These are phyloP conservation scores for Chloromonas sp. DNA, from an alignment of 163 green algal species.

Conservation along the genomic window DNA sequence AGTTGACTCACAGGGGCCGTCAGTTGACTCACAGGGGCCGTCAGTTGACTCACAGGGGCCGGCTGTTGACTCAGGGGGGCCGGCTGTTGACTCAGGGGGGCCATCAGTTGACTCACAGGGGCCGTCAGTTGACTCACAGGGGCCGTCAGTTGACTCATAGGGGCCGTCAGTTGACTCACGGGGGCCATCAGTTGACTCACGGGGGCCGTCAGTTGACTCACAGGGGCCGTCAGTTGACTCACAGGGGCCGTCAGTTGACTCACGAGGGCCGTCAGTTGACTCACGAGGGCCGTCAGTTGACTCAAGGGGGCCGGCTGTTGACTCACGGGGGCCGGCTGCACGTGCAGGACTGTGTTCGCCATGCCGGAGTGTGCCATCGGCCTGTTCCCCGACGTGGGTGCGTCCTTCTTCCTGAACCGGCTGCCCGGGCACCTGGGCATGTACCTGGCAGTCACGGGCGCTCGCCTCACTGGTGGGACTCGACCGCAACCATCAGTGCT, in stretches of 20 bases:
- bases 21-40: neutral
- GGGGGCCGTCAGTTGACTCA: neutral
- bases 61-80: neutral
- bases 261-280: neutral
- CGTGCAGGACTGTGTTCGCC: constrained; percentile 79
- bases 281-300: neutral
- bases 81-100: neutral
- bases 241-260: neutral
- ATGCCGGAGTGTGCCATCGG: constrained; percentile 97
- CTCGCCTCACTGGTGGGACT: constrained; percentile 65
- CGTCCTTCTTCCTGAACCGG: constrained; percentile 72
- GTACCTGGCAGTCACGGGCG: constrained; percentile 85
- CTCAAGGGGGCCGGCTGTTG: neutral
- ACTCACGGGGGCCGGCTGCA: no score
- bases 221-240: neutral
- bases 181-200: neutral
- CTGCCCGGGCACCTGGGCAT: constrained; percentile 71
- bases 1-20: neutral
- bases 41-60: neutral
- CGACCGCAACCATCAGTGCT: neutral
- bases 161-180: neutral
- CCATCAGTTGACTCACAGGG: neutral
- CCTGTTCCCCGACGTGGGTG: constrained; percentile 90
- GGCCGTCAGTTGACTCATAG: neutral
- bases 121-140: neutral